Evolutionary conservation across 768 basidiomycete genomes (phyloP).

Genomic region (Termitomyces sp.): DNA sequence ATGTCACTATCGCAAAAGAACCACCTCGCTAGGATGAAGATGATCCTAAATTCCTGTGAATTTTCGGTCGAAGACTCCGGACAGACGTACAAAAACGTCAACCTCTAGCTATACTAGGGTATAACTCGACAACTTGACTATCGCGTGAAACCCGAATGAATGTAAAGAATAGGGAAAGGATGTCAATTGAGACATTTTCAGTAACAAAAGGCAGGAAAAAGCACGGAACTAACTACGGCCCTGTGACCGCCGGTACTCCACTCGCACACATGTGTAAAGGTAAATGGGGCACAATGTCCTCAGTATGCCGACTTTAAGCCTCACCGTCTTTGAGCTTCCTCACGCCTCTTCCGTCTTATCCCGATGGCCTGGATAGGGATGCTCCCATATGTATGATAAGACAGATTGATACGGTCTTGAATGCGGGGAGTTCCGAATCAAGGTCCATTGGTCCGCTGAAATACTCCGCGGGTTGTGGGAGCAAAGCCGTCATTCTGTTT

Average conservation of each 20-base stretch:
- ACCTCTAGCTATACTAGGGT: constrained; percentile 1
- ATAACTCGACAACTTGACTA: constrained; percentile 3
- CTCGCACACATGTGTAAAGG: not conserved
- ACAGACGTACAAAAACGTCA: not conserved
- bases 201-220: not conserved
- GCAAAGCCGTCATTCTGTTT: no score
- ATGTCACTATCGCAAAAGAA: not conserved
- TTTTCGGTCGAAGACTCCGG: constrained; percentile 1
- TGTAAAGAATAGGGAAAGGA: constrained; percentile 2
- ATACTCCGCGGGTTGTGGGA: no score
- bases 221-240: not conserved
- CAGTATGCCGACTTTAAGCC: not conserved
- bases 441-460: not conserved
- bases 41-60: not conserved
- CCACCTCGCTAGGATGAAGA: constrained; percentile 3
- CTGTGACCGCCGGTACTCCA: constrained; percentile 3
- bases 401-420: not conserved
- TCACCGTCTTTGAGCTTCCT: not conserved
- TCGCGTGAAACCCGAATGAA: constrained; percentile 8
- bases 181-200: constrained; percentile 11
- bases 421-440: not conserved
- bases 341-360: not conserved
- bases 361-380: constrained; percentile 3
- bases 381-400: constrained; percentile 8
- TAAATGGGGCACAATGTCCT: not conserved